Evolutionary conservation across 805 yeast genomes (phyloP), one percentile per base, ranked within the genome.

Genomic region (Myxozyma mucilagina): DNA sequence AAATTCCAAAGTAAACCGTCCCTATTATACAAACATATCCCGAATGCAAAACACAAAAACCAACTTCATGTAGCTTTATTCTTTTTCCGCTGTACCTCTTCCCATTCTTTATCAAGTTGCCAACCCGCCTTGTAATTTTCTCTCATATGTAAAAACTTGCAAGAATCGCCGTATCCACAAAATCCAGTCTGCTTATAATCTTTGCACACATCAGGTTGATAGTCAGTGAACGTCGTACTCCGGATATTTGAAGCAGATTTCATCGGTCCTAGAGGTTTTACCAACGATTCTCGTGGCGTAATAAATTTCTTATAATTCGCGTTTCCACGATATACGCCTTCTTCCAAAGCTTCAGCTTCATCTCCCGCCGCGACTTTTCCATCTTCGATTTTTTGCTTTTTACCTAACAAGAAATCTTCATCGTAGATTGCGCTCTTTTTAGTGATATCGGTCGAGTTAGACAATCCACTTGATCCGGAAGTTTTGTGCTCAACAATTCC

Each of bases 111-210:
- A 32, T 80, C 82, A 6, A 86, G 72, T 60, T 86, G 84, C 83
- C 85, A 84, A 35, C 86, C 89, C 50, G 85, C 85, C 57, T 80
- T 82, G 75, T 86, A 87, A 70, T 90, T 96, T 67, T 90, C 97
- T 73, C 99, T 76, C 14, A 89, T 83, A 72, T 94, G 99, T 39
- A 93, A 73, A 73, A 94, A 94, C 75, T 94, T 94, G 77, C 99
- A 94, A 39, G 94, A 87, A 69, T 94, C 99, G 8, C 99, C 99
- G 72, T 87, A 94, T 5, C 97, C 97, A 79, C 99, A 94, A 71
- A 85, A 92, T 0, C 99, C 99, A 0, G 96, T 92, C 67, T 87
- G 88, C 60, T 84, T 82, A 73, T 82, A 94, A 73, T 94, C 98
- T 70, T 93, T 94, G 72, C 99, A 94, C 1, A 94, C 86, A 70